A percentile compares a stretch with the other conserved stretches of the same genome.
phyloP scores from a whole-genome alignment of 176 grass and related monocot species.

The Triticum dicoccoides region DNA sequence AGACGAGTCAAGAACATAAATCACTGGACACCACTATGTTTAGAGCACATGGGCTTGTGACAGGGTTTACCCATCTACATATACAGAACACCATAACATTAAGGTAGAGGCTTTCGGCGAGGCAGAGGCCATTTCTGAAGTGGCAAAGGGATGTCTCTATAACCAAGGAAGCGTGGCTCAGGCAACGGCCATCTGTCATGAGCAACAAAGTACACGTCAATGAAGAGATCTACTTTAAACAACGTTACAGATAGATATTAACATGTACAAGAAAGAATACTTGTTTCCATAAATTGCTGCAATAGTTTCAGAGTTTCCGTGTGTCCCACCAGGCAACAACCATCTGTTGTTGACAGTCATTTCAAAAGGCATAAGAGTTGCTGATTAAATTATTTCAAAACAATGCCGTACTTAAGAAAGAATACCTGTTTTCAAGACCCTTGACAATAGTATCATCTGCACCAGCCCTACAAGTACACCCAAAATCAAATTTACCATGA shows the following conservation, averaged over 20 bases:
- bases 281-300: background rate
- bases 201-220: background rate
- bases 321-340: background rate
- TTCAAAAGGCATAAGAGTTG: background rate
- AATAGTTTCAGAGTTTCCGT: background rate
- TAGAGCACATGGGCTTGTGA: too few species aligned
- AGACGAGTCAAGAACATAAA: too few species aligned
- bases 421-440: background rate
- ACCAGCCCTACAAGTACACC: background rate
- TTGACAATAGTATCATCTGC: background rate
- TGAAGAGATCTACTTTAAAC: background rate
- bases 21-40: too few species aligned
- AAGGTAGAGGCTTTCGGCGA: background rate
- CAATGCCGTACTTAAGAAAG: background rate
- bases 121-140: background rate
- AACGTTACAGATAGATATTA: background rate
- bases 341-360: background rate
- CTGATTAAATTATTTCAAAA: background rate
- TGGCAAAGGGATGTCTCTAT: background rate
- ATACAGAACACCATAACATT: too few species aligned
- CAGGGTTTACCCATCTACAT: too few species aligned
- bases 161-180: background rate
- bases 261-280: background rate
- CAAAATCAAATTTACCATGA: background rate
- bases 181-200: conserved; percentile 10